These are phyloP conservation scores for Verbascum thapsus DNA, from an alignment of 257 asterid species.

Conservation along the genomic window DNA sequence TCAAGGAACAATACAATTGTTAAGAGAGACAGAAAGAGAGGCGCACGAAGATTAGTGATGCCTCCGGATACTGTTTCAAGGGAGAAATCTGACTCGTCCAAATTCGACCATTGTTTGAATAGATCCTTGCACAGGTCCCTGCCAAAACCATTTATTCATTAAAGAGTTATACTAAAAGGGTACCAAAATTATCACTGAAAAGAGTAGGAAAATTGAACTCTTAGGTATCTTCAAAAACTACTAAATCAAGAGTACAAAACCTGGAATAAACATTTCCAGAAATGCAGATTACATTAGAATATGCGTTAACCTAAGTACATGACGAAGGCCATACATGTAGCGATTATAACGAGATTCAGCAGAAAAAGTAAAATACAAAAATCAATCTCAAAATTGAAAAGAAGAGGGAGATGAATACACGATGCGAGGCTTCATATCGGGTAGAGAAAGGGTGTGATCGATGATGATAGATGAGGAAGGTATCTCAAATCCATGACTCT, in stretches of 20 bases:
- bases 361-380: too few relatives aligned
- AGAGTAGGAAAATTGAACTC: constrained; percentile 16
- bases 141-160: constrained; percentile 32
- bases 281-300: constrained; percentile 10
- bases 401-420: constrained; percentile 38
- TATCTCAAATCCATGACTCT: constrained; percentile 55
- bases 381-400: too few relatives aligned
- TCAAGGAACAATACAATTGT: neutral
- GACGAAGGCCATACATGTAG: constrained; percentile 13
- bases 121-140: constrained; percentile 88
- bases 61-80: constrained; percentile 94
- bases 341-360: too few relatives aligned
- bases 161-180: constrained; percentile 14
- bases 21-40: too few relatives aligned
- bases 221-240: neutral
- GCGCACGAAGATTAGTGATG: constrained; percentile 84
- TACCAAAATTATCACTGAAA: constrained; percentile 14
- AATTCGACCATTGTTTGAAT: constrained; percentile 70
- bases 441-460: constrained; percentile 75
- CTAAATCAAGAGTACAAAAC: constrained; percentile 11
- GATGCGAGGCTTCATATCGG: constrained; percentile 73
- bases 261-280: constrained; percentile 15
- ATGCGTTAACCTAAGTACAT: neutral
- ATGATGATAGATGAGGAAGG: constrained; percentile 69
- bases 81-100: constrained; percentile 76